Evolutionary conservation across 1,284 basidiomycete genomes (phyloP).

Genomic region (Coriolopsis trogii): DNA sequence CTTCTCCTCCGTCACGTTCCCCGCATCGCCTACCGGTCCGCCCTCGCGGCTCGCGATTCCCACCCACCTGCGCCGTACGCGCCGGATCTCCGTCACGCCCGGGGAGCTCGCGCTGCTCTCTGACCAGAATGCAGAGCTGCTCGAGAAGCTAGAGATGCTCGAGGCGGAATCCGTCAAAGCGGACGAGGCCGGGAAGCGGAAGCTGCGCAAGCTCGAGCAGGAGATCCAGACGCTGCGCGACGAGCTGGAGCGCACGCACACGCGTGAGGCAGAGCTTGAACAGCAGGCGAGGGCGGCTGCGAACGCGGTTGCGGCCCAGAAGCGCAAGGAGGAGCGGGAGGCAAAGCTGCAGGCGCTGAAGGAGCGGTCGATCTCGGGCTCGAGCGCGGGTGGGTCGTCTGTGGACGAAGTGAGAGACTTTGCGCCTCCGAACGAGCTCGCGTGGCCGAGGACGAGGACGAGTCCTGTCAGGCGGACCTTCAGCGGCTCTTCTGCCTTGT

Average conservation of each 20-base stretch:
- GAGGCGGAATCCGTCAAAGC: slow-evolving; percentile 69
- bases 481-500: slow-evolving; percentile 2
- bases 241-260: slow-evolving; percentile 74
- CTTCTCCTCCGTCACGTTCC: slow-evolving; percentile 36
- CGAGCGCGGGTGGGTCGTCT: slow-evolving; percentile 25
- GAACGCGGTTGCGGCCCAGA: slow-evolving; percentile 38
- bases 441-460: no score
- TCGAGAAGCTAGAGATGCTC: slow-evolving; percentile 72
- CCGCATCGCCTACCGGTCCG: slow-evolving; percentile 38
- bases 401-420: slow-evolving; percentile 49
- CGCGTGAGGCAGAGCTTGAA: slow-evolving; percentile 70
- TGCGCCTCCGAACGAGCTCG: slow-evolving; percentile 51
- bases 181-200: slow-evolving; percentile 68
- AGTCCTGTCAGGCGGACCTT: slow-evolving; percentile 5
- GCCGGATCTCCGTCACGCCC: slow-evolving; percentile 66
- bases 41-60: slow-evolving; percentile 28
- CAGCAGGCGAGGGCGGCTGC: slow-evolving; percentile 51
- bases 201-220: slow-evolving; percentile 72
- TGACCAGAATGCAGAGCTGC: slow-evolving; percentile 81
- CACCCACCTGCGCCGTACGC: slow-evolving; percentile 42
- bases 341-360: slow-evolving; percentile 50
- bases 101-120: slow-evolving; percentile 71
- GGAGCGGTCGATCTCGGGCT: slow-evolving; percentile 39
- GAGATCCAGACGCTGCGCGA: slow-evolving; percentile 72
- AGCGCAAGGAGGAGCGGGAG: slow-evolving; percentile 58